Evolutionary conservation across 768 basidiomycete genomes (phyloP).

Genomic region (Termitomyces heimii): DNA sequence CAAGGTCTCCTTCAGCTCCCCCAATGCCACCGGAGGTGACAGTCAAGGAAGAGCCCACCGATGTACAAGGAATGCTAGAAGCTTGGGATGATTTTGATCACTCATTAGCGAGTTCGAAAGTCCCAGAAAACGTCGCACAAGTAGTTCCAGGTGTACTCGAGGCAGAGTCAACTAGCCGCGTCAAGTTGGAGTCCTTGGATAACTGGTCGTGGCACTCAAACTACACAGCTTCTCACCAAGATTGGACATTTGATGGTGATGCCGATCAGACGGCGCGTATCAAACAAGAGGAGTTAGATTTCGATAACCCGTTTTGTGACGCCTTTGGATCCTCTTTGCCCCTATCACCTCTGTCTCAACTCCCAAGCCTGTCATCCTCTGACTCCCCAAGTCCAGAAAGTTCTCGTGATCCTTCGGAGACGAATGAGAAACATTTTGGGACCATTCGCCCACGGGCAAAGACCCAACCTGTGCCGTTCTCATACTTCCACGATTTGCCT

Average conservation of each 20-base stretch:
- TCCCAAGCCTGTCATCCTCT: slow-evolving; percentile 20
- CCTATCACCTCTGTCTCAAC: slow-evolving; percentile 21
- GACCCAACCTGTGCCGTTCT: slow-evolving; percentile 25
- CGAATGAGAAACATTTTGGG: slow-evolving; percentile 10
- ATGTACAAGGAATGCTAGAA: slow-evolving; percentile 60
- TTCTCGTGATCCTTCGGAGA: slow-evolving; percentile 8
- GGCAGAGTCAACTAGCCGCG: slow-evolving; percentile 19
- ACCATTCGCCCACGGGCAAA: slow-evolving; percentile 35
- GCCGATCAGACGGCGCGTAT: slow-evolving; percentile 25
- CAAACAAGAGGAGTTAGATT: slow-evolving; percentile 44
- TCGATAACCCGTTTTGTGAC: slow-evolving; percentile 26
- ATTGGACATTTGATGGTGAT: slow-evolving; percentile 24
- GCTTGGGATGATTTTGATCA: slow-evolving; percentile 64
- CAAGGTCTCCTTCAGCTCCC: slow-evolving; percentile 58
- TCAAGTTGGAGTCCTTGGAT: slow-evolving; percentile 41
- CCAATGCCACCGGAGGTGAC: slow-evolving; percentile 25
- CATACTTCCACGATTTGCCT: slow-evolving; percentile 13
- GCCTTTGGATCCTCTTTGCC: slow-evolving; percentile 23
- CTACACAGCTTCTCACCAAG: slow-evolving; percentile 17
- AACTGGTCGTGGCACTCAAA: slow-evolving; percentile 38
- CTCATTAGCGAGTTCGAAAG: slow-evolving; percentile 33
- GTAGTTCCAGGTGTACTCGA: slow-evolving; percentile 26
- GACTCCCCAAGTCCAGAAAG: slow-evolving; percentile 18
- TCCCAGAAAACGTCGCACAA: slow-evolving; percentile 36
- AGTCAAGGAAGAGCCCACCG: slow-evolving; percentile 57